Percentiles rank a stretch among this genome's conserved stretches.
Evolutionary conservation across 176 grass and related monocot genomes (phyloP).

Genomic region (Bothriochloa decipiens): DNA sequence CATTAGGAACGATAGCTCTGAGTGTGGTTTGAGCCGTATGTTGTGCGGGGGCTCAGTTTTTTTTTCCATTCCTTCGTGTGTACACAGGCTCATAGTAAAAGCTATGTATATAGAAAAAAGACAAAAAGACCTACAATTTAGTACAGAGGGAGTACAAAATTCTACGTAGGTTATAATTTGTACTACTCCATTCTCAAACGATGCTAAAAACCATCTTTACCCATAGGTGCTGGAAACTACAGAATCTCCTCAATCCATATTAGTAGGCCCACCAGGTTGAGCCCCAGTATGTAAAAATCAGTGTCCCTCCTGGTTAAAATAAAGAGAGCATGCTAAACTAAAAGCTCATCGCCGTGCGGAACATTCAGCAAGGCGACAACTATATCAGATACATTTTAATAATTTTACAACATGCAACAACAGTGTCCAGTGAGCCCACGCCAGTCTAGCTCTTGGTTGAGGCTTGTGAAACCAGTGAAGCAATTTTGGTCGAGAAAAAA

Average conservation of each 20-base stretch:
- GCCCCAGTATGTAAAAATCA: neutral
- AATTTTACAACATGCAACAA: slow-evolving; percentile 21
- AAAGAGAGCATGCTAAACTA: neutral
- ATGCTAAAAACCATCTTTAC: neutral
- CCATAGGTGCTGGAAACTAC: neutral
- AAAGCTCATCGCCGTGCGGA: neutral
- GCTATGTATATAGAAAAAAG: too few species aligned
- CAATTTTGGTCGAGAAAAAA: slow-evolving; percentile 74
- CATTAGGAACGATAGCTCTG: too few species aligned
- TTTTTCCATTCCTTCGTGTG: too few species aligned
- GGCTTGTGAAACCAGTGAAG: slow-evolving; percentile 59
- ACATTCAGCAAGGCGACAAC: neutral
- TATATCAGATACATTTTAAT: neutral
- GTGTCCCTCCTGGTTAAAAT: neutral
- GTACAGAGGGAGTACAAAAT: neutral
- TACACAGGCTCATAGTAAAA: too few species aligned
- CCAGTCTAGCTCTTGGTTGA: slow-evolving; percentile 68
- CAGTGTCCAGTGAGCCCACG: neutral
- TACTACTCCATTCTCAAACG: neutral
- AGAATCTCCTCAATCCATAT: neutral
- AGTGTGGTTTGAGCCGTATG: too few species aligned
- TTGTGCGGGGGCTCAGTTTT: too few species aligned
- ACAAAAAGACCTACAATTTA: too few species aligned
- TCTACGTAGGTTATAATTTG: neutral
- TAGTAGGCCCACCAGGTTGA: neutral